phyloP scores from a whole-genome alignment of 176 grass and related monocot species.

The Phoenix dactylifera region DNA sequence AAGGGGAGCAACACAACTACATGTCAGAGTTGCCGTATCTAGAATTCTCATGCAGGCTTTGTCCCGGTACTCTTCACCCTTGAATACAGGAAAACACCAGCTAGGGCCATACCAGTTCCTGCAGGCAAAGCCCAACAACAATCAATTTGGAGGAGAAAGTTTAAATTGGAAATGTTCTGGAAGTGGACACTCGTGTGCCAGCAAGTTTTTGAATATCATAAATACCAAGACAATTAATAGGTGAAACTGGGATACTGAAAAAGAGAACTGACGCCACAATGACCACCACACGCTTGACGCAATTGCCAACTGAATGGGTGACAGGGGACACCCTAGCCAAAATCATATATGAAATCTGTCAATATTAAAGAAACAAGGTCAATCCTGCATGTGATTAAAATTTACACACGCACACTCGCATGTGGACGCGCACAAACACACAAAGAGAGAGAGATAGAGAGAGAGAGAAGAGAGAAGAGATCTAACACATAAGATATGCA shows the following conservation, averaged over 20 bases:
- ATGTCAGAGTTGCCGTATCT: too few species aligned
- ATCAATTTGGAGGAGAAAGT: not conserved
- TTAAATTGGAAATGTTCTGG: too few species aligned
- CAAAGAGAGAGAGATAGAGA: too few species aligned
- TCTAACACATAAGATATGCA: too few species aligned
- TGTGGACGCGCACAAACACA: not conserved
- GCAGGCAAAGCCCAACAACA: not conserved
- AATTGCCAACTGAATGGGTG: slow-evolving; percentile 68
- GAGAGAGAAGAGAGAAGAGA: too few species aligned
- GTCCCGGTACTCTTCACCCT: slow-evolving; percentile 38
- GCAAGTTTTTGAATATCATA: too few species aligned
- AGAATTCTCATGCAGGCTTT: slow-evolving; percentile 23
- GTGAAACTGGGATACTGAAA: slow-evolving; percentile 57
- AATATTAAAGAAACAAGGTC: slow-evolving; percentile 2
- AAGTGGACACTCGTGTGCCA: too few species aligned
- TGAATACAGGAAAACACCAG: slow-evolving; percentile 56
- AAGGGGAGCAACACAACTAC: too few species aligned
- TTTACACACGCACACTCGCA: not conserved
- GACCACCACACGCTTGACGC: slow-evolving; percentile 62
- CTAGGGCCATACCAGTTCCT: slow-evolving; percentile 56
- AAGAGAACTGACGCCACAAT: slow-evolving; percentile 58
- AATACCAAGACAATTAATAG: slow-evolving; percentile 56
- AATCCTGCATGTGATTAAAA: not conserved
- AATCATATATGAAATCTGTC: slow-evolving; percentile 54
- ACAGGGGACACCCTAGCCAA: slow-evolving; percentile 50